phyloP scores from a whole-genome alignment of 352 stramenopile species.

The Paralagenidium karlingii region DNA sequence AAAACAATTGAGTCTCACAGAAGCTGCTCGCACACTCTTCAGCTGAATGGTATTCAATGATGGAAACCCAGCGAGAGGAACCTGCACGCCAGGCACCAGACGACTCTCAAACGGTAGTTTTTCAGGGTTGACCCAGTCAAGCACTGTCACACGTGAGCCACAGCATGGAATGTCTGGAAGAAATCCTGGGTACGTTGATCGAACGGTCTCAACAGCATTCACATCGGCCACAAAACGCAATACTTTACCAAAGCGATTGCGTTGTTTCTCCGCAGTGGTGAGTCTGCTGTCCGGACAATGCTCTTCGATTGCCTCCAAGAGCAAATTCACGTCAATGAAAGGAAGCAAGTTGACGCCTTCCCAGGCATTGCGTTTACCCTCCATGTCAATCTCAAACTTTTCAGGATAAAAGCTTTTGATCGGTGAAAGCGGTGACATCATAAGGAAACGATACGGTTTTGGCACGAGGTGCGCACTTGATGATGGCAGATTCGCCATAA shows the following conservation, averaged over 20 bases:
- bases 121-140: no score
- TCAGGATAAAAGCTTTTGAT: conserved; percentile 94
- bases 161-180: conserved; percentile 57
- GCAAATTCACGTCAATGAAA: conserved; percentile 93
- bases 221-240: conserved; percentile 83
- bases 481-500: conserved; percentile 95
- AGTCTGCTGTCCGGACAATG: conserved; percentile 87
- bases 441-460: conserved; percentile 88
- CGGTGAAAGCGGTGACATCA: conserved; percentile 89
- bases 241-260: conserved; percentile 80
- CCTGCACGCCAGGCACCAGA: conserved; percentile 52
- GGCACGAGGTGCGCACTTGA: conserved; percentile 93
- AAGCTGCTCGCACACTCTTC: conserved; percentile 36
- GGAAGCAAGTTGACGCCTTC: conserved; percentile 98
- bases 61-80: conserved; percentile 66
- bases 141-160: conserved; percentile 48
- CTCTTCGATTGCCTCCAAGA: conserved; percentile 87
- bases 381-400: conserved; percentile 75
- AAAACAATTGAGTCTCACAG: conserved; percentile 91
- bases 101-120: conserved; percentile 56
- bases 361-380: conserved; percentile 93
- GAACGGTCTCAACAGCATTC: conserved; percentile 44
- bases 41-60: conserved; percentile 54
- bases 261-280: conserved; percentile 74
- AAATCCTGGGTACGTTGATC: conserved; percentile 43